Conservation (phyloP, 1,284 basidiomycete species). For the Sanguinoderma infundibulare region DNA sequence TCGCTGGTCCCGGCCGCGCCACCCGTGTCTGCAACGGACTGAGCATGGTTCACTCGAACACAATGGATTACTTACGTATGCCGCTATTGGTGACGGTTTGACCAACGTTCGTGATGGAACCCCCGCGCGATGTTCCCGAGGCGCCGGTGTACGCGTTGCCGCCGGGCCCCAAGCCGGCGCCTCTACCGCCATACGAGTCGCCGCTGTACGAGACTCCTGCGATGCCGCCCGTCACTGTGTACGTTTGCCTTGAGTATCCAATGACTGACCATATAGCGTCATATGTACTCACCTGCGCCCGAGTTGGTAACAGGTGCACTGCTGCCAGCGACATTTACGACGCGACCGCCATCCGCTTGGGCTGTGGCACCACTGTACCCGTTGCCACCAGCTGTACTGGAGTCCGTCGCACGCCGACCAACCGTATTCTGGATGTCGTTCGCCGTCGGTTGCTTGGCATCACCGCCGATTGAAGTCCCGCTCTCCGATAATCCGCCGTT, state of each 20-base stretch:
- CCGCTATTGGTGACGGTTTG: constrained; percentile 24
- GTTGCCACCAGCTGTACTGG: constrained; percentile 30
- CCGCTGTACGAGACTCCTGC: constrained; percentile 32
- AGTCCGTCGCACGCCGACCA: constrained; percentile 24
- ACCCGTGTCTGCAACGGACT: constrained; percentile 10
- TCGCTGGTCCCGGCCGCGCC: constrained; percentile 25
- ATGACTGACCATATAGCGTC: neutral
- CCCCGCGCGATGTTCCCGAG: constrained; percentile 30
- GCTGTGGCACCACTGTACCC: constrained; percentile 28
- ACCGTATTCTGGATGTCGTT: neutral
- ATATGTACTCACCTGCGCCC: constrained; percentile 17
- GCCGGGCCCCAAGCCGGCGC: constrained; percentile 33
- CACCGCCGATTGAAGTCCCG: constrained; percentile 31
- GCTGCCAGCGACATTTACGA: constrained; percentile 24
- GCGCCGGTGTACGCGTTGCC: constrained; percentile 36
- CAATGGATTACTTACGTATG: constrained; percentile 21
- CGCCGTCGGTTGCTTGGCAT: constrained; percentile 14
- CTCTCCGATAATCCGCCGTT: constrained; percentile 32
- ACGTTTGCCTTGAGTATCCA: constrained; percentile 8
- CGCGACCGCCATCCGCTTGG: constrained; percentile 28
- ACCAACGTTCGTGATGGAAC: constrained; percentile 30
- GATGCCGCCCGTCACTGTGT: constrained; percentile 22
- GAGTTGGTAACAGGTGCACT: constrained; percentile 17
- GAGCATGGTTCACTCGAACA: neutral
- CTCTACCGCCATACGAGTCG: constrained; percentile 31